Evolutionary conservation across 169 alveolate species (phyloP), one percentile per base, ranked within the genome.

Genomic region (Hepatocystis sp.): DNA sequence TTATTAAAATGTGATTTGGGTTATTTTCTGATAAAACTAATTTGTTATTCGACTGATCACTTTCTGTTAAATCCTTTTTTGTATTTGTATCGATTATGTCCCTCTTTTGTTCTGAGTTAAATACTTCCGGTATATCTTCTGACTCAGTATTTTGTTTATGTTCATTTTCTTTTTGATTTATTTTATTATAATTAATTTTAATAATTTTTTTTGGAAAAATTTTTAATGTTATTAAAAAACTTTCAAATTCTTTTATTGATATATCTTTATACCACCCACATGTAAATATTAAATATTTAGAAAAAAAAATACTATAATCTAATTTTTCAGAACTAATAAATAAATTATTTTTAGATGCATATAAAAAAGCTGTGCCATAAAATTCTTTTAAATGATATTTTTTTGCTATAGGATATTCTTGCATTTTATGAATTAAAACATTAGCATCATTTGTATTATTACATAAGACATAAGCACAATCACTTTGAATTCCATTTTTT

Each of bases 201-300:
- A 66, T 47, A 27, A 92, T 88, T 52, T 84, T 76, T 27, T 90
- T 90, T 0, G 95, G 95, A 42, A 71, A 92, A 32, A 92, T 88
- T 90, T 92, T 92, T 13, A 92, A 91, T 42, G 90, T 90, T 39
- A 88, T 84, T 30, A 91, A 84, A 86, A 92, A 85, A 40, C 86
- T 84, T 32, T 66, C 90, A 32, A 92, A 85, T 39, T 92, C 95
- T n/a, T 81, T 64, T 61, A 88, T 92, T 15, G 91, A 90, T 28
- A 92, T 88, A 52, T 92, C 95, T 30, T 84, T 64, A 21, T 90
- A 93, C 95, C 95, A 92, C 40, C 95, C 95, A 66, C 91, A 49
- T 13, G 94, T 92, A n/a, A 92, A 92, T 49, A 92, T 91, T 92
- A 89, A 56, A 49, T 63, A 63, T 34, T 65, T 63, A 55, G 84